Percentiles rank a stretch among this genome's conserved stretches.
phyloP scores from a whole-genome alignment of 1,139 yeast genomes.

The Martiniozyma asiatica region DNA sequence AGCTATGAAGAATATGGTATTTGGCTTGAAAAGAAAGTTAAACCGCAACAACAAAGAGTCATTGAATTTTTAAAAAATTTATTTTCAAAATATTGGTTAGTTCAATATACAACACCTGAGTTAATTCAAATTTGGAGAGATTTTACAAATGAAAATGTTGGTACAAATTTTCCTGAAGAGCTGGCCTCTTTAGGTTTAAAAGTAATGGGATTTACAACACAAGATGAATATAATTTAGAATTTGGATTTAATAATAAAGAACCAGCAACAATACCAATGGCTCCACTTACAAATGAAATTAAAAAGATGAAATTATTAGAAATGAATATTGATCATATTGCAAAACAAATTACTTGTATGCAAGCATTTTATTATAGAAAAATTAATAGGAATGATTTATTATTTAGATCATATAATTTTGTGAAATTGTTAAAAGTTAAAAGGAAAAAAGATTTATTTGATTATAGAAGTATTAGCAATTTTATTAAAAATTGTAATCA shows the following conservation, averaged over 20 bases:
- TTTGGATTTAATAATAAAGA: constrained; percentile 13
- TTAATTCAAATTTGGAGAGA: constrained; percentile 40
- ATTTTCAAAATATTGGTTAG: constrained; percentile 64
- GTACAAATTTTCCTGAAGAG: constrained; percentile 7
- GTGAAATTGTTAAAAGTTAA: constrained; percentile 23
- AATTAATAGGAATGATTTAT: constrained; percentile 64
- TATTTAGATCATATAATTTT: constrained; percentile 70
- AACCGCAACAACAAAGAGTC: constrained; percentile 57
- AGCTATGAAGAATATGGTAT: constrained; percentile 69
- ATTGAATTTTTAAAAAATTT: constrained; percentile 60
- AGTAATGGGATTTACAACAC: constrained; percentile 13
- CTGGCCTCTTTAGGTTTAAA: constrained; percentile 13
- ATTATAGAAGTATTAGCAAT: constrained; percentile 46
- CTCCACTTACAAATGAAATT: constrained; percentile 22
- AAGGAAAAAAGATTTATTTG: constrained; percentile 26
- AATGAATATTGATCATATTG: constrained; percentile 65
- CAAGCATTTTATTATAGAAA: constrained; percentile 61
- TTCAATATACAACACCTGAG: constrained; percentile 19
- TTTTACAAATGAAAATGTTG: constrained; percentile 32
- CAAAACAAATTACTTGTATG: constrained; percentile 72
- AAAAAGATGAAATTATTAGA: constrained; percentile 42
- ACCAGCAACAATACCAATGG: constrained; percentile 8
- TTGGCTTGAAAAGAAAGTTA: constrained; percentile 69
- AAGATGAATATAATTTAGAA: constrained; percentile 15
- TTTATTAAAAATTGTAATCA: constrained; percentile 77